These are phyloP conservation scores for Solanum megistacrolobum DNA, from an alignment of 257 asterid species.

Conservation along the genomic window DNA sequence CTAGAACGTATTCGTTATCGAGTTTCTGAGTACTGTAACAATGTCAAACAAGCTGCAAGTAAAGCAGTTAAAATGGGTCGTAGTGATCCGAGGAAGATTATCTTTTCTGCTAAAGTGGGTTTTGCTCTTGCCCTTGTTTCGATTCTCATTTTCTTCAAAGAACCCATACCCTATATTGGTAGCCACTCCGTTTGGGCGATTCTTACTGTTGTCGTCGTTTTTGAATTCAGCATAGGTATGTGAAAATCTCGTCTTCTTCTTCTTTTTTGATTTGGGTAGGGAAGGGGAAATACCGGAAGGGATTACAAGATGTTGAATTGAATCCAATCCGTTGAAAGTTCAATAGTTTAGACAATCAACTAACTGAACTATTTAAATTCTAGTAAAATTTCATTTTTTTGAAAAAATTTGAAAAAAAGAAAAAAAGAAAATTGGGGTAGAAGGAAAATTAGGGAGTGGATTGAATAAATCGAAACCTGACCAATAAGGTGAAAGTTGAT, in stretches of 20 bases:
- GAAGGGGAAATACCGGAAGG: not conserved
- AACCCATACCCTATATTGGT: conserved; percentile 29
- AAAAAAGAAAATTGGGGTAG: not conserved
- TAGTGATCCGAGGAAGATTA: conserved; percentile 35
- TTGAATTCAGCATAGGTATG: conserved; percentile 88
- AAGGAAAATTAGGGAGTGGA: not conserved
- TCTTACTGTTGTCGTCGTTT: conserved; percentile 73
- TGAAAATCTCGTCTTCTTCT: not conserved
- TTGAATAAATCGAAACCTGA: not conserved
- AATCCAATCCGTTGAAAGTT: not conserved
- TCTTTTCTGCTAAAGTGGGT: conserved; percentile 40
- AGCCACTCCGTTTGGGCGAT: conserved; percentile 36
- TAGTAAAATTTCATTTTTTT: not conserved
- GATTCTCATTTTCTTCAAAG: conserved; percentile 36
- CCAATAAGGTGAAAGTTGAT: not conserved
- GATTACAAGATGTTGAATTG: not conserved
- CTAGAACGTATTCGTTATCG: conserved; percentile 17
- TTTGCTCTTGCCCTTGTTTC: conserved; percentile 34
- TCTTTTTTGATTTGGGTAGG: not conserved
- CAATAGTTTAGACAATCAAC: not conserved
- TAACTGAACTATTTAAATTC: not conserved
- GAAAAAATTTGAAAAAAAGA: no score
- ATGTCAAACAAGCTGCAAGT: not conserved
- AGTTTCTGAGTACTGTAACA: not conserved
- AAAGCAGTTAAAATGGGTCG: conserved; percentile 32